Evolutionary conservation across 148 eudicot genomes (phyloP).

Genomic region (Nepenthes mirabilis): DNA sequence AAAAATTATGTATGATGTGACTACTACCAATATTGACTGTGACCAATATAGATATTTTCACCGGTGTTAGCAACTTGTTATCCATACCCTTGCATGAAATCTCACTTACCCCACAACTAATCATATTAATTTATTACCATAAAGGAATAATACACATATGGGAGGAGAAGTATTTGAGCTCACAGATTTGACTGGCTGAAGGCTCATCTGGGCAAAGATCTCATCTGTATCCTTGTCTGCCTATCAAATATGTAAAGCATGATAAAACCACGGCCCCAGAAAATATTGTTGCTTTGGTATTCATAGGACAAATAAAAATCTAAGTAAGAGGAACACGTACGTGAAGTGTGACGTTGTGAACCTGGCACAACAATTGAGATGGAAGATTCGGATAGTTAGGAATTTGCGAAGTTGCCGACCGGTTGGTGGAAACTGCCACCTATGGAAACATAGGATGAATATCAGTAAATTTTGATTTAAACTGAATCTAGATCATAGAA

Average conservation of each 20-base stretch:
- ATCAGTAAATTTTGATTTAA: too few relatives aligned
- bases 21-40: too few relatives aligned
- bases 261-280: neutral
- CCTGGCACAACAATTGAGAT: slow-evolving; percentile 82
- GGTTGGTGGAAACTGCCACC: slow-evolving; percentile 87
- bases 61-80: too few relatives aligned
- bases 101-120: neutral
- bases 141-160: too few relatives aligned
- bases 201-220: slow-evolving; percentile 96
- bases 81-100: neutral
- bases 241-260: slow-evolving; percentile 17
- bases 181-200: slow-evolving; percentile 81
- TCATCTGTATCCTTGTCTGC: slow-evolving; percentile 97
- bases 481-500: too few relatives aligned
- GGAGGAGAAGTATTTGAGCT: slow-evolving; percentile 6
- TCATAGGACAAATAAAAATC: neutral
- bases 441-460: slow-evolving; percentile 14
- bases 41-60: too few relatives aligned
- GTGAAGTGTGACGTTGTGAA: slow-evolving; percentile 75
- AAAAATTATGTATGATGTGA: too few relatives aligned
- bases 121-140: too few relatives aligned
- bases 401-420: slow-evolving; percentile 71
- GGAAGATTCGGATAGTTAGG: slow-evolving; percentile 93
- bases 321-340: slow-evolving; percentile 20
- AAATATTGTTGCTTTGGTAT: neutral